A percentile compares a stretch with the other conserved stretches of the same genome.
Conservation (phyloP, 306 rosid species). For the Purshia tridentata region DNA sequence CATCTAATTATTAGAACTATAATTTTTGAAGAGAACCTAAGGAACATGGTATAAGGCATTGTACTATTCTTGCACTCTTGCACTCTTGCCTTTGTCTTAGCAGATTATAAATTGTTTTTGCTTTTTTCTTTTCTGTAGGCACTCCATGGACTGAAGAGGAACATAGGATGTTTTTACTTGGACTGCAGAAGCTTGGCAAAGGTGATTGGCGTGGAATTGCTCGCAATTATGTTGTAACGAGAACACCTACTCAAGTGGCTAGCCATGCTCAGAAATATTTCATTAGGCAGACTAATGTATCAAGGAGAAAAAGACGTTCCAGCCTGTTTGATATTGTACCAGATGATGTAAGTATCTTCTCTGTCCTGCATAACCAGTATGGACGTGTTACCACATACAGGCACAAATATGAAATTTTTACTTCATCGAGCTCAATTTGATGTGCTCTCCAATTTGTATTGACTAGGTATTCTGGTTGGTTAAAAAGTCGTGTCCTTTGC, state of each 20-base stretch:
- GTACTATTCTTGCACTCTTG: too few species aligned
- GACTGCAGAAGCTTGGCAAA: conserved; percentile 95
- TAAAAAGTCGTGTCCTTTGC: background rate
- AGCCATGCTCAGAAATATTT: conserved; percentile 99
- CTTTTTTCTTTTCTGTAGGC: conserved; percentile 45
- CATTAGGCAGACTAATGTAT: conserved; percentile 88
- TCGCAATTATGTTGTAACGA: conserved; percentile 82
- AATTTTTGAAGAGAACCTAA: background rate
- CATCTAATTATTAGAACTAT: background rate
- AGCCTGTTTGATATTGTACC: conserved; percentile 91
- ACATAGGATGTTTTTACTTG: conserved; percentile 95
- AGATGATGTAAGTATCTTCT: conserved; percentile 76
- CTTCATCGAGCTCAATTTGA: conserved; percentile 16
- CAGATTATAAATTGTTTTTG: background rate
- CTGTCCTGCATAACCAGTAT: conserved; percentile 17
- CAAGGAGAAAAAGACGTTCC: conserved; percentile 94
- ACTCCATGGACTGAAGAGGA: conserved; percentile 99
- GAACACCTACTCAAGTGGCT: conserved; percentile 99
- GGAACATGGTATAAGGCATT: background rate
- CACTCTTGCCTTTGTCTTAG: background rate
- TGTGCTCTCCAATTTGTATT: conserved; percentile 2
- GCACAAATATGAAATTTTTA: background rate
- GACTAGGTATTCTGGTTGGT: background rate
- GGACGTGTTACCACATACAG: background rate
- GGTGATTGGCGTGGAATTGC: conserved; percentile 99